These are phyloP conservation scores for Carex pumila DNA, from an alignment of 176 grass and related monocot species.

Conservation along the genomic window DNA sequence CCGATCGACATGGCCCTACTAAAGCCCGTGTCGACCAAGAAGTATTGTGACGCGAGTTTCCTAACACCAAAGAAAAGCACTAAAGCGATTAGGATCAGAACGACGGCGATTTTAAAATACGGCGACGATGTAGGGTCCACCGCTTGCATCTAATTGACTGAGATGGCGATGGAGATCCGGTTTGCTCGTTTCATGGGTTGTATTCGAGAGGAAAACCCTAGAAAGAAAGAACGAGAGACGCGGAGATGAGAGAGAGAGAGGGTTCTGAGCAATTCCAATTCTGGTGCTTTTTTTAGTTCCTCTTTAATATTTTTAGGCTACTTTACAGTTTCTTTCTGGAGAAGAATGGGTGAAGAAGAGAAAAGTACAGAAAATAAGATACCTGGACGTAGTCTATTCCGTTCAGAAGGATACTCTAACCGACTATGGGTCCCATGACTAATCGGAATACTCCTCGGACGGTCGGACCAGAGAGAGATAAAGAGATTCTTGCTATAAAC, in stretches of 20 bases:
- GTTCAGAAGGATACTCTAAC: neutral
- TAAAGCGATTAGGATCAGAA: slow-evolving; percentile 31
- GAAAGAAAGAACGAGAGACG: neutral
- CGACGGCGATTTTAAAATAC: slow-evolving; percentile 52
- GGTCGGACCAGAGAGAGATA: neutral
- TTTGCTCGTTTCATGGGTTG: slow-evolving; percentile 14
- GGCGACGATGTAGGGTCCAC: slow-evolving; percentile 51
- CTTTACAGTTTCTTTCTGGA: slow-evolving; percentile 2
- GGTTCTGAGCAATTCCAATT: neutral
- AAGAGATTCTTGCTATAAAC: neutral
- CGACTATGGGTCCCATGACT: neutral
- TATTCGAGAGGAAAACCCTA: slow-evolving; percentile 11
- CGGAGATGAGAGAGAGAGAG: neutral
- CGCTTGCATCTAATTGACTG: slow-evolving; percentile 27
- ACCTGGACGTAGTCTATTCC: neutral
- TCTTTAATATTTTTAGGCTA: neutral
- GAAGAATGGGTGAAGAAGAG: slow-evolving; percentile 17
- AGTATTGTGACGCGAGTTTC: slow-evolving; percentile 70
- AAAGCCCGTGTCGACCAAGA: slow-evolving; percentile 77
- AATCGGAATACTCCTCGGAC: no score
- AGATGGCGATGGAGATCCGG: slow-evolving; percentile 18
- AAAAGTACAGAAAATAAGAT: neutral
- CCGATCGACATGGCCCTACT: slow-evolving; percentile 34
- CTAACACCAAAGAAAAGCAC: slow-evolving; percentile 40
- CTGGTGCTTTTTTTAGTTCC: neutral